Evolutionary conservation across 2,329 filamentous ascomycete genomes (phyloP).

Genomic region (Cytospora paraplurivora): DNA sequence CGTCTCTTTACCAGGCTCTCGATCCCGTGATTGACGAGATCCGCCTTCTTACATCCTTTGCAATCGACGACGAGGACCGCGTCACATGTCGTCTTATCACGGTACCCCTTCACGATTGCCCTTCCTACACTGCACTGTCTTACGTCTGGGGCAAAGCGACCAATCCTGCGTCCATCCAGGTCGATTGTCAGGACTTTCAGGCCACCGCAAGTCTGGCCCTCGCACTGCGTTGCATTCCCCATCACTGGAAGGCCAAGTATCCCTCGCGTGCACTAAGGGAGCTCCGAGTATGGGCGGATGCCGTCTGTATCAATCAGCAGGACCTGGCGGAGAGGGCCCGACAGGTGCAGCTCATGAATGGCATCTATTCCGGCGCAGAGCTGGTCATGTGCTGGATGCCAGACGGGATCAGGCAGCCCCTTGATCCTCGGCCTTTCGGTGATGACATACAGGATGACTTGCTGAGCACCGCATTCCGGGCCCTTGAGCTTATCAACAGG

Average conservation of each 20-base stretch:
- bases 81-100: not conserved
- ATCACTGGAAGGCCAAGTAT: not conserved
- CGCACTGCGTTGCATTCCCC: not conserved
- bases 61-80: not conserved
- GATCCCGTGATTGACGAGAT: not conserved
- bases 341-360: constrained; percentile 1
- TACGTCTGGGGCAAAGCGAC: constrained; percentile 4
- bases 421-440: not conserved
- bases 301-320: constrained; percentile 10
- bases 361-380: constrained; percentile 5
- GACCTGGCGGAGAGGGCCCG: constrained; percentile 8
- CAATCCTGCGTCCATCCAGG: not conserved
- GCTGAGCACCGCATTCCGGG: not conserved
- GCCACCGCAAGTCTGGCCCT: constrained; percentile 1
- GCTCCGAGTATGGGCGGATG: constrained; percentile 14
- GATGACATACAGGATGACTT: not conserved
- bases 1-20: not conserved
- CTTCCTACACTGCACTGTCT: constrained; percentile 1
- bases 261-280: not conserved
- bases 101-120: not conserved
- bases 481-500: not conserved
- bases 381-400: constrained; percentile 9
- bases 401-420: not conserved
- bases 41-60: not conserved
- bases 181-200: constrained; percentile 1